Evolutionary conservation across 306 rosid genomes (phyloP).

Genomic region (peach (Prunus persica)): Prunus_persica_NCBIv2 NC_034009.1:5100001-5100500

Average conservation of each 20-base stretch:
- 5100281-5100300: background rate
- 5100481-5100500: background rate
- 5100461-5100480: background rate
- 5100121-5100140: no score
- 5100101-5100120: no score
- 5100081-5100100: no score
- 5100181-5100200: no score
- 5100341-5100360: conserved; percentile 35
- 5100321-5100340: conserved; percentile 14
- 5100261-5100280: background rate
- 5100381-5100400: conserved; percentile 4
- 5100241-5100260: background rate
- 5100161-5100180: no score
- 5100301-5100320: conserved; percentile 1
- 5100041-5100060: no score
- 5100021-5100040: no score
- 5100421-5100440: background rate
- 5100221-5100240: no score
- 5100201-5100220: no score
- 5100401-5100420: conserved; percentile 5
- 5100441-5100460: conserved; percentile 5
- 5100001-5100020: no score
- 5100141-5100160: no score
- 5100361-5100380: conserved; percentile 18
- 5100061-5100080: no score